phyloP scores from a whole-genome alignment of 306 rosid genomes.

The Senna tora region DNA sequence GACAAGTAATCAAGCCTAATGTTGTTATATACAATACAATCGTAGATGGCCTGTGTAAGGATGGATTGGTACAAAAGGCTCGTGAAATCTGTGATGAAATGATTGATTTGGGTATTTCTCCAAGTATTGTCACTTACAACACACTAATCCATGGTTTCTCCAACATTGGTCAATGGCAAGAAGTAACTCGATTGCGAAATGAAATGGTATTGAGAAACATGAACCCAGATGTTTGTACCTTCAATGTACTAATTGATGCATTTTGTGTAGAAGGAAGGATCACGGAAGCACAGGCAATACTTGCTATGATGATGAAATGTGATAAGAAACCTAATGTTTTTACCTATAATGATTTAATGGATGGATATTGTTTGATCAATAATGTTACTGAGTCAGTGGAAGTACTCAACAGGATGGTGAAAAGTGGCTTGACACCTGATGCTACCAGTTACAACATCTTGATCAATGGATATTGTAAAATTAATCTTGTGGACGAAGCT shows the following conservation, averaged over 20 bases:
- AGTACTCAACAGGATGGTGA: background rate
- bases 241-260: conserved; percentile 13
- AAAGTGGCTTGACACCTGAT: background rate
- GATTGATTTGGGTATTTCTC: conserved; percentile 8
- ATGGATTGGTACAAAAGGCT: conserved; percentile 22
- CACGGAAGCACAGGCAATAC: background rate
- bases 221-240: conserved; percentile 11
- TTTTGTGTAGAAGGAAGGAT: conserved; percentile 16
- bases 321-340: background rate
- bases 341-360: conserved; percentile 11
- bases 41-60: conserved; percentile 36
- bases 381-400: background rate
- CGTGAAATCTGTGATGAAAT: conserved; percentile 14
- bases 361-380: conserved; percentile 31
- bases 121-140: conserved; percentile 5
- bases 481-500: too few species aligned
- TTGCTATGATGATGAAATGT: conserved; percentile 11
- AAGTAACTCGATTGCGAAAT: conserved; percentile 14
- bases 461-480: too few species aligned
- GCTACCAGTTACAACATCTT: background rate
- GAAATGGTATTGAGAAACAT: conserved; percentile 17
- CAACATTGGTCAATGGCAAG: conserved; percentile 29
- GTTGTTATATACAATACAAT: background rate
- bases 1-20: background rate
- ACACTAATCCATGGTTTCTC: conserved; percentile 26